These are phyloP conservation scores for Leccinum barrowsii DNA, from an alignment of 768 basidiomycete genomes.

Conservation along the genomic window DNA sequence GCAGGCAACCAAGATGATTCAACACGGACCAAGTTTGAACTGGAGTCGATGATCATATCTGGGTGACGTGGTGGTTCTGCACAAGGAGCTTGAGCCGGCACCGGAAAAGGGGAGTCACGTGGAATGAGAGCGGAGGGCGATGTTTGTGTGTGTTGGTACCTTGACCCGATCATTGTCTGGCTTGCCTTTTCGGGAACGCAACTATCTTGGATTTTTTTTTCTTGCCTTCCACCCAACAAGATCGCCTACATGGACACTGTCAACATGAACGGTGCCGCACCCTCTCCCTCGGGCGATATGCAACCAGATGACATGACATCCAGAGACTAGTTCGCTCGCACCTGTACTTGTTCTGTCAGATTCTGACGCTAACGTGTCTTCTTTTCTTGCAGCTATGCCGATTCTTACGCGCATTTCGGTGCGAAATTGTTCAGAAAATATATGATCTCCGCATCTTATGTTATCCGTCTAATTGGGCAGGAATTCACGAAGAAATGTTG, in stretches of 20 bases:
- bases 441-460: constrained; percentile 3
- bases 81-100: constrained; percentile 12
- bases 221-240: not conserved
- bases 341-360: constrained; percentile 25
- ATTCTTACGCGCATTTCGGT: constrained; percentile 97
- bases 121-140: not conserved
- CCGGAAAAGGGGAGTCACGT: constrained; percentile 16
- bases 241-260: constrained; percentile 2
- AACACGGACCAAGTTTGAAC: constrained; percentile 24
- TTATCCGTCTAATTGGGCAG: constrained; percentile 37
- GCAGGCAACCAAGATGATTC: not conserved
- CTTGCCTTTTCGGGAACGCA: constrained; percentile 8
- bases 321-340: constrained; percentile 75
- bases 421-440: constrained; percentile 20
- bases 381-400: constrained; percentile 71
- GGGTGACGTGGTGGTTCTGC: not conserved
- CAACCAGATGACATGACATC: constrained; percentile 66
- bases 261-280: constrained; percentile 30
- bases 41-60: constrained; percentile 26
- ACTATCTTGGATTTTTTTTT: not conserved
- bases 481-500: constrained; percentile 99
- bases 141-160: constrained; percentile 16
- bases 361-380: constrained; percentile 38
- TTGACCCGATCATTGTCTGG: constrained; percentile 8
- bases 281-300: constrained; percentile 22